Base-by-base conservation (phyloP, 495 filamentous ascomycete genomes). In the Podospora pseudoanserina region DNA sequence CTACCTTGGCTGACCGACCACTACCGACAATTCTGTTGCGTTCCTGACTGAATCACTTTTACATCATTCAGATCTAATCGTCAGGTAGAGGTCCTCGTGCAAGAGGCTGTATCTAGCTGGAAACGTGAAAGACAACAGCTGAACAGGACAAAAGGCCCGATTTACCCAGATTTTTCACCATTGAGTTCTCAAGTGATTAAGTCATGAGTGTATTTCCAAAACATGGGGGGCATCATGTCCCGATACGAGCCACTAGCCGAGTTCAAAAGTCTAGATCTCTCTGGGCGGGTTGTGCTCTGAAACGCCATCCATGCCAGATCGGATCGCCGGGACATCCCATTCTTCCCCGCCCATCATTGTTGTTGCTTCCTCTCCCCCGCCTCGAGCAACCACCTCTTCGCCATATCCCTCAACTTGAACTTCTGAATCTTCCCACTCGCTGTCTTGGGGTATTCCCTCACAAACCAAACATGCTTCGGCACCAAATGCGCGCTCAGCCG, bases 351-450 rank as follows among this genome's bases (percentile, higher is more conserved):
- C 9, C 39, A 49, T 49, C 60, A 65, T 44, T 18, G 15, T 27
- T 61, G 30, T 61, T 30, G 16, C 32, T 18, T 11, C 61, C 20
- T 63, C 2, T 27, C 62, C 49, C 65, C 44, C 19, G 65, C 66
- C 4, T 59, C 63, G 20, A 44, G 58, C 26, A 79, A 23, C 60
- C 76, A 28, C 68, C 75, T 66, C 67, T 75, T 73, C 2, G 79
- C 82, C 70, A 76, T 54, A 53, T 93, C 89, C 76, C 85, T 86
- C 72, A 99, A 79, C 77, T 91, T 96, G 79, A 91, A 97, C 78
- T 97, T 97, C 81, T 97, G 92, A 56, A 99, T 95, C 84, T 99
- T 99, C 34, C 95, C 95, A 75, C 92, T 97, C 20, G 92, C 91
- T 23, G 95, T 99, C 83, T 97, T 97, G 7, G 95, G 95, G 73